Evolutionary conservation across 768 basidiomycete species (phyloP), one percentile per base, ranked within the genome.

Genomic region (Naganishia randhawae): DNA sequence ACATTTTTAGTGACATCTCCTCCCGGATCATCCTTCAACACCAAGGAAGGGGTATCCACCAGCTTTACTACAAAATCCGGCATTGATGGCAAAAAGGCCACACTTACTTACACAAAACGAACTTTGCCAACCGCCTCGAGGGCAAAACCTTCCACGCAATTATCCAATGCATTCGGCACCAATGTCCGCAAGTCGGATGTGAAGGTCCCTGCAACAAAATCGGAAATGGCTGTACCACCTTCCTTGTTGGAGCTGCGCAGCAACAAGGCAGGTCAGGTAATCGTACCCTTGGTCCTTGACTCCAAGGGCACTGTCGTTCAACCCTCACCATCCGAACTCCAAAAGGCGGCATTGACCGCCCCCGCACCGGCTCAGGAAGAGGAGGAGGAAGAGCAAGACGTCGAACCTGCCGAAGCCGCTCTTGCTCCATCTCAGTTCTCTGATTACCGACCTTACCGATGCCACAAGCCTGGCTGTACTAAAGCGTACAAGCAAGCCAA

Each of bases 401-500:
- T 57, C 2, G 45, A 50, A 22, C 50, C 55, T 11, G 25, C 67
- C n/a, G 67, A 63, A 42, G 48, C 55, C 9, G 37, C 67, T 32
- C 50, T 77, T 25, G 71, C 71, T 51, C 78, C 78, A 14, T 76
- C 75, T 57, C 65, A 76, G 29, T 79, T 79, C 69, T 72, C 77
- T 1, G 76, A 74, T 41, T 73, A 77, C 63, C 77, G 74, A 63
- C 80, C 79, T 10, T 81, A 77, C 76, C 69, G 86, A 53, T 97
- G 93, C 83, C 93, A 93, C 11, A 94, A 94, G 78, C 87, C 90
- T 0, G 92, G 92, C 71, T 97, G 93, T 83, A 92, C 90, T 82
- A 97, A 97, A 84, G 86, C 86, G 62, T 96, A 95, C 83, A 95
- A 95, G 83, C 92, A 95, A 80, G 91, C 91, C 50, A 96, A 96